Evolutionary conservation across 495 filamentous ascomycete genomes (phyloP).

Genomic region (Daldinia decipiens): DNA sequence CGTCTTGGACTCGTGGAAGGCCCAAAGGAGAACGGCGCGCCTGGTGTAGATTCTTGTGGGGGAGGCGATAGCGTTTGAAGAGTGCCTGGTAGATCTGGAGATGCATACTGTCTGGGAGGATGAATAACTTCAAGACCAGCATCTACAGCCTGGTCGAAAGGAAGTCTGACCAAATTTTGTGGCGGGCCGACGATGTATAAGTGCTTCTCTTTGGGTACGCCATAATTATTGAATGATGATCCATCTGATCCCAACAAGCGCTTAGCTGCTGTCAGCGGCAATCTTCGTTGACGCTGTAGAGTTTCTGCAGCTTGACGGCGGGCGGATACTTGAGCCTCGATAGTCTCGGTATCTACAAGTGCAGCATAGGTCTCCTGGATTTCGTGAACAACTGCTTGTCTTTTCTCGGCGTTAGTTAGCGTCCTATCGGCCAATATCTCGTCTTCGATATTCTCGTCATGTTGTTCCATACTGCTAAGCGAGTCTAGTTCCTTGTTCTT

Average conservation of each 20-base stretch:
- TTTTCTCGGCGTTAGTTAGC: not conserved
- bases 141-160: slow-evolving; percentile 26
- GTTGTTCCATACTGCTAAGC: not conserved
- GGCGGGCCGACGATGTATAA: slow-evolving; percentile 29
- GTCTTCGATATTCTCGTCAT: not conserved
- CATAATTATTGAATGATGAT: not conserved
- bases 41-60: not conserved
- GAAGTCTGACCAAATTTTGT: slow-evolving; percentile 1
- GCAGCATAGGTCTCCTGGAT: too few relatives aligned
- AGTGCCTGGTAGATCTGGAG: not conserved
- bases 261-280: slow-evolving; percentile 23
- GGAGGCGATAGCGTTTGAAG: not conserved
- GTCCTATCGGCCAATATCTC: not conserved
- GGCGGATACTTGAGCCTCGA: slow-evolving; percentile 8
- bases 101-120: not conserved
- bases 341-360: slow-evolving; percentile 13
- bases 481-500: slow-evolving; percentile 20
- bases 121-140: slow-evolving; percentile 16
- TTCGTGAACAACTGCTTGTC: slow-evolving; percentile 12
- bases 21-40: not conserved
- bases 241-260: slow-evolving; percentile 30
- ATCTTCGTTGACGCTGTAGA: slow-evolving; percentile 1
- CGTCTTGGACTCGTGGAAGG: not conserved
- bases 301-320: slow-evolving; percentile 12
- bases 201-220: slow-evolving; percentile 1